A percentile compares a stretch with the other conserved stretches of the same genome.
Evolutionary conservation across 2,329 filamentous ascomycete genomes (phyloP).

Genomic region (Blastomyces emzantsi): DNA sequence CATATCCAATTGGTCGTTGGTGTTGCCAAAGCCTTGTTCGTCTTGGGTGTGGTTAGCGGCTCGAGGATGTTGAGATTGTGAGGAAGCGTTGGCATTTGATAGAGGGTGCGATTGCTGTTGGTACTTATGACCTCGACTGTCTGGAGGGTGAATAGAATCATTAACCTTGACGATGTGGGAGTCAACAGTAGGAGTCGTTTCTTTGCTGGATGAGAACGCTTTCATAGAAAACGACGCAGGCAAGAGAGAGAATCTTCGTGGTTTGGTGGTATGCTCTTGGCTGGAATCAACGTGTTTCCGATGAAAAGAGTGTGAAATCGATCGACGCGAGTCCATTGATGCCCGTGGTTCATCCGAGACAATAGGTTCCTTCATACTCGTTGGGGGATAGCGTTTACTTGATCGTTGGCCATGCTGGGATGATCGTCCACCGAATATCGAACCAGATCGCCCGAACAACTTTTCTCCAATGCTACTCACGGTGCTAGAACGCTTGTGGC

Average conservation of each 20-base stretch:
- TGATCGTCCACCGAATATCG: slow-evolving; percentile 59
- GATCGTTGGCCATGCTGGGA: slow-evolving; percentile 37
- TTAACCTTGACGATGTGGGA: slow-evolving; percentile 31
- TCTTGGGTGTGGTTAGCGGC: slow-evolving; percentile 20
- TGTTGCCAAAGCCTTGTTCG: slow-evolving; percentile 17
- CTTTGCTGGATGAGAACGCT: slow-evolving; percentile 51
- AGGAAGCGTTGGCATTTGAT: slow-evolving; percentile 21
- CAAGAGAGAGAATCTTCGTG: slow-evolving; percentile 62
- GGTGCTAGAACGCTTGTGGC: slow-evolving; percentile 62
- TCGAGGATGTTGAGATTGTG: slow-evolving; percentile 12
- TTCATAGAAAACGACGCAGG: slow-evolving; percentile 56
- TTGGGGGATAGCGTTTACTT: slow-evolving; percentile 71
- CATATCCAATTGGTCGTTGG: slow-evolving; percentile 17
- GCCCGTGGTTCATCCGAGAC: slow-evolving; percentile 50
- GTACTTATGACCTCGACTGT: slow-evolving; percentile 16
- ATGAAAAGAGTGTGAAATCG: slow-evolving; percentile 58
- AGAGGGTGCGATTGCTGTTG: slow-evolving; percentile 23
- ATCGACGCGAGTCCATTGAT: slow-evolving; percentile 67
- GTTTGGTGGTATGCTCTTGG: slow-evolving; percentile 45
- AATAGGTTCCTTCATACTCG: slow-evolving; percentile 63
- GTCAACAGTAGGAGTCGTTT: slow-evolving; percentile 38
- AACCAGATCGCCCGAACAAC: slow-evolving; percentile 73
- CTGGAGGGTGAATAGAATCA: slow-evolving; percentile 19
- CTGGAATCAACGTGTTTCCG: slow-evolving; percentile 64
- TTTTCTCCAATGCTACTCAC: slow-evolving; percentile 76